These are phyloP conservation scores for Sporothrix protearum DNA, from an alignment of 2,329 filamentous ascomycete genomes.

Conservation along the genomic window DNA sequence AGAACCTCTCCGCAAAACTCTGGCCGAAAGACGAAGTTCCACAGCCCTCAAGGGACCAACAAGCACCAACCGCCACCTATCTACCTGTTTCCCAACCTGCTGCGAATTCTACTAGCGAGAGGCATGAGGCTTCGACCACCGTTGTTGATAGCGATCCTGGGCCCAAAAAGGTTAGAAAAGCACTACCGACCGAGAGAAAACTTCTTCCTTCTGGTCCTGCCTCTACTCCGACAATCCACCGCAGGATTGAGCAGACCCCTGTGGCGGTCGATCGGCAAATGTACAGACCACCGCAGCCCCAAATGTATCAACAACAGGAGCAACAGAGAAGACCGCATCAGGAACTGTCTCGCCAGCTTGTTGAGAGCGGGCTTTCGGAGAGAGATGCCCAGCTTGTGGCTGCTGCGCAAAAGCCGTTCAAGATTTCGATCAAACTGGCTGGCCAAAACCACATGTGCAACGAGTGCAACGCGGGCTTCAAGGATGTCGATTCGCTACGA, in stretches of 20 bases:
- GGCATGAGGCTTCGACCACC: neutral
- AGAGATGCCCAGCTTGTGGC: conserved; percentile 21
- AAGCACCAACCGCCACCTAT: neutral
- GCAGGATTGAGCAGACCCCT: neutral
- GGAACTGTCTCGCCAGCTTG: neutral
- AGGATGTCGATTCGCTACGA: conserved; percentile 44
- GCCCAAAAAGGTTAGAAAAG: conserved; percentile 25
- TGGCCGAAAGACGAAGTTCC: conserved; percentile 16
- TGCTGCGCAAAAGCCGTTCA: conserved; percentile 27
- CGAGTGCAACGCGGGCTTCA: conserved; percentile 43
- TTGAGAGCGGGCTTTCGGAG: conserved; percentile 15
- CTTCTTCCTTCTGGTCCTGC: conserved; percentile 22
- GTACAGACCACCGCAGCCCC: neutral
- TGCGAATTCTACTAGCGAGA: neutral
- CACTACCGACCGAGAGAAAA: conserved; percentile 28
- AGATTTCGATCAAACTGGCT: conserved; percentile 29
- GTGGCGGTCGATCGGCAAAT: neutral
- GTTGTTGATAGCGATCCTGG: neutral
- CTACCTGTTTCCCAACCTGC: neutral
- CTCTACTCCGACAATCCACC: neutral
- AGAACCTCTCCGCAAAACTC: conserved; percentile 25
- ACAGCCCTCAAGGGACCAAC: neutral
- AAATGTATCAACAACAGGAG: neutral
- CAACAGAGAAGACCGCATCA: conserved; percentile 10
- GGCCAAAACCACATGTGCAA: conserved; percentile 34